Conservation (phyloP, 176 grass and related monocot genomes). For the Zoysia japonica region DNA sequence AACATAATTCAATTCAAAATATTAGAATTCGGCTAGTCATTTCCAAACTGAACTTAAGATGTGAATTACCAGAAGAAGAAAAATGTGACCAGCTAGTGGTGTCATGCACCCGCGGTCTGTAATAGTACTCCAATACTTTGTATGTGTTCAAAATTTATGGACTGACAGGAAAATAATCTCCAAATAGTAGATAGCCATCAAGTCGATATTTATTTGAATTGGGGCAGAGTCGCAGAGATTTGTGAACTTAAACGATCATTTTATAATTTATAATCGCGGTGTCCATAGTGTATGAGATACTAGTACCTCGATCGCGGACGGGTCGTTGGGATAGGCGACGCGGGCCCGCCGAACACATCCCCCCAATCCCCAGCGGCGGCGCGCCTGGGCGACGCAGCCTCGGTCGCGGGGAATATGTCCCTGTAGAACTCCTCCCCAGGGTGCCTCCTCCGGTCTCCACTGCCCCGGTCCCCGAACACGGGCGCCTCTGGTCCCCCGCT, state of each 20-base stretch:
- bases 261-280: neutral
- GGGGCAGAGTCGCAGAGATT: neutral
- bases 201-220: neutral
- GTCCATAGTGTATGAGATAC: neutral
- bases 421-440: conserved; percentile 76
- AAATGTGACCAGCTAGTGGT: neutral
- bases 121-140: neutral
- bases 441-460: conserved; percentile 57
- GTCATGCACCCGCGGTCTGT: neutral
- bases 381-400: conserved; percentile 56
- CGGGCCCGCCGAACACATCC: conserved; percentile 56
- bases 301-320: conserved; percentile 33
- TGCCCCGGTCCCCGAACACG: conserved; percentile 69
- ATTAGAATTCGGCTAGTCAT: neutral
- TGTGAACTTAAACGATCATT: neutral
- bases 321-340: conserved; percentile 49
- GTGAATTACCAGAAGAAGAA: neutral
- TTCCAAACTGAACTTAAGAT: neutral
- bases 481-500: conserved; percentile 55
- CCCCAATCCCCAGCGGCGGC: conserved; percentile 38
- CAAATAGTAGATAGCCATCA: neutral
- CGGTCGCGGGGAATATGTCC: conserved; percentile 77
- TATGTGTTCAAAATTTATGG: neutral
- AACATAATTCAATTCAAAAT: neutral
- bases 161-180: neutral